Evolutionary conservation across 106 monocot genomes (phyloP).

Genomic region (Dioscorea dumetorum): DNA sequence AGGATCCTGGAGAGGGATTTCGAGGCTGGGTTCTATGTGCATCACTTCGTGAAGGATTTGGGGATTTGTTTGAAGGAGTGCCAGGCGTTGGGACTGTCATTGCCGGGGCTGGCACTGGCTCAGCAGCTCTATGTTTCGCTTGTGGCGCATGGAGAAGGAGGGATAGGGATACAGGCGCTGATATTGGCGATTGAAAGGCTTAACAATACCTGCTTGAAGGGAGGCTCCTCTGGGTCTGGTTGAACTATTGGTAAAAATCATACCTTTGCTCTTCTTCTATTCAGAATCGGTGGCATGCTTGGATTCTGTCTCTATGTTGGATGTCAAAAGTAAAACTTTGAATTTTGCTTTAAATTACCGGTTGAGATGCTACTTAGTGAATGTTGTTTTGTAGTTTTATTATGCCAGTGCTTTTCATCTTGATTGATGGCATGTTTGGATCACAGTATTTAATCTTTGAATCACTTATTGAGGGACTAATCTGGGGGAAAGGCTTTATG

Average conservation of each 20-base stretch:
- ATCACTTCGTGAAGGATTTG: conserved; percentile 92
- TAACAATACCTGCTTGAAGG: conserved; percentile 59
- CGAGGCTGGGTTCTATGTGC: conserved; percentile 81
- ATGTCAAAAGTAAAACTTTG: too few species aligned
- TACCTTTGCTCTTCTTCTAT: neutral
- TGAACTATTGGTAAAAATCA: neutral
- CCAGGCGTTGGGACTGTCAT: conserved; percentile 63
- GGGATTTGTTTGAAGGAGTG: conserved; percentile 94
- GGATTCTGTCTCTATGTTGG: too few species aligned
- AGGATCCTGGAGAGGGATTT: conserved; percentile 82
- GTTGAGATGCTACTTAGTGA: too few species aligned
- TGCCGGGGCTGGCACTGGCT: conserved; percentile 81
- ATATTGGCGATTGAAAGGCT: conserved; percentile 68
- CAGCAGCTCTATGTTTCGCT: conserved; percentile 87
- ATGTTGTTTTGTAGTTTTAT: too few species aligned
- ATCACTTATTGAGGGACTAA: too few species aligned
- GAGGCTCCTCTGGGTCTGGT: neutral
- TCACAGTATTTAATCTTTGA: too few species aligned
- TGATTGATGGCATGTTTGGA: too few species aligned
- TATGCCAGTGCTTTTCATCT: too few species aligned
- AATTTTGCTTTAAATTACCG: too few species aligned
- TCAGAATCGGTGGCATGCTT: neutral
- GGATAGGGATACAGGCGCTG: conserved; percentile 75
- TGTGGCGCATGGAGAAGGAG: conserved; percentile 75
- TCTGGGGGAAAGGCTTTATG: too few species aligned